Evolutionary conservation across 1,284 basidiomycete genomes (phyloP).

Genomic region (Leccinum subatratum): DNA sequence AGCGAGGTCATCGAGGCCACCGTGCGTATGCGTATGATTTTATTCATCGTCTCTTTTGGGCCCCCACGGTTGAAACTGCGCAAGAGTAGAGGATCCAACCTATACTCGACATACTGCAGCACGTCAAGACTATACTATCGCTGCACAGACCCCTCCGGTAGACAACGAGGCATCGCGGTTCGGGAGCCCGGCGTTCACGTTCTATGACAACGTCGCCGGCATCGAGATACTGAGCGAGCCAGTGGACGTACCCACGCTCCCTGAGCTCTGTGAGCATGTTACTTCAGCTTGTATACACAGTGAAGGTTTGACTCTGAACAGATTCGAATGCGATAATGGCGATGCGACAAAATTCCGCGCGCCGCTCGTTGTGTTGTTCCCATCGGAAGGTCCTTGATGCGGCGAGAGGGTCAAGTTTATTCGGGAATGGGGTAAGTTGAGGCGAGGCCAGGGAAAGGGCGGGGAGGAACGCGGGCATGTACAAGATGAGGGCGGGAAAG

Average conservation of each 20-base stretch:
- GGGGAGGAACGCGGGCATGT: too few species aligned
- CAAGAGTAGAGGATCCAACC: slow-evolving; percentile 55
- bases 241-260: slow-evolving; percentile 41
- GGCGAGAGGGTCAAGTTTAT: too few species aligned
- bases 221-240: slow-evolving; percentile 79
- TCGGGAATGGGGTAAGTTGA: too few species aligned
- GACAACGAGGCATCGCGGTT: slow-evolving; percentile 91
- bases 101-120: slow-evolving; percentile 61
- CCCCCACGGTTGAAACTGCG: slow-evolving; percentile 8
- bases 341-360: slow-evolving; percentile 17
- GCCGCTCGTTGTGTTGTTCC: too few species aligned
- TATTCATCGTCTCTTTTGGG: slow-evolving; percentile 4
- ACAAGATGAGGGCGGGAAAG: too few species aligned
- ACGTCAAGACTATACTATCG: slow-evolving; percentile 68
- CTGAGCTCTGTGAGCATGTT: slow-evolving; percentile 47
- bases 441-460: too few species aligned
- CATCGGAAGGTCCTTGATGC: too few species aligned
- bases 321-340: slow-evolving; percentile 23
- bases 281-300: not conserved
- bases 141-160: slow-evolving; percentile 73
- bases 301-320: slow-evolving; percentile 1
- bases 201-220: slow-evolving; percentile 85
- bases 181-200: slow-evolving; percentile 95
- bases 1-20: slow-evolving; percentile 56
- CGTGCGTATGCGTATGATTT: slow-evolving; percentile 39